Conservation (phyloP, 768 basidiomycete genomes). For the Stropharia rugosoannulata region DNA sequence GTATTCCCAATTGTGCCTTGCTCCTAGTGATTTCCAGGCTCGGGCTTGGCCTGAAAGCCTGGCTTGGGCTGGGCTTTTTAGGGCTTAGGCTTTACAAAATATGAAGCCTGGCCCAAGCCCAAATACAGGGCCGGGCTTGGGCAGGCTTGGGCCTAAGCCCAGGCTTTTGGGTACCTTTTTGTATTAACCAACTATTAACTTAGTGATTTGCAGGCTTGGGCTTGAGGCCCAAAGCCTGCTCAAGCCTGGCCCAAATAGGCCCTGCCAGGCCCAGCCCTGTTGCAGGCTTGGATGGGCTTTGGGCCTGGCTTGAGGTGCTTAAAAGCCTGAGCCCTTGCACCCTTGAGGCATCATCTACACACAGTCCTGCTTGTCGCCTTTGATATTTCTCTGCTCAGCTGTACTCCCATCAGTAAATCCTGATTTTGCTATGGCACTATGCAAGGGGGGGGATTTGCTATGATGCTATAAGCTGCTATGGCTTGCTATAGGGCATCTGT, state of each 20-base stretch:
- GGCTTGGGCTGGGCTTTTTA: not conserved
- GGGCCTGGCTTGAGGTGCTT: not conserved
- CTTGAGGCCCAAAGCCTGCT: not conserved
- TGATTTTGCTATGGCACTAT: too few relatives aligned
- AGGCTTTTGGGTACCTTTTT: too few relatives aligned
- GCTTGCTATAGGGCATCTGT: too few relatives aligned
- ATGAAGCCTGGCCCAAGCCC: too few relatives aligned
- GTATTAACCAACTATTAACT: not conserved
- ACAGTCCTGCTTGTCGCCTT: too few relatives aligned
- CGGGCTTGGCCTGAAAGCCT: not conserved
- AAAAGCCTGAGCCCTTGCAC: not conserved
- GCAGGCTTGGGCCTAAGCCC: not conserved
- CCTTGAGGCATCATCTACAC: not conserved
- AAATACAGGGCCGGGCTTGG: too few relatives aligned
- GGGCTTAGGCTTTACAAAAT: too few relatives aligned
- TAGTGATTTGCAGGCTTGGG: not conserved
- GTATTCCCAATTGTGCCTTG: too few relatives aligned
- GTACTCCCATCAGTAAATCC: too few relatives aligned
- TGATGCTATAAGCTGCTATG: too few relatives aligned
- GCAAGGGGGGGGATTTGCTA: too few relatives aligned
- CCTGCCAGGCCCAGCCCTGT: not conserved
- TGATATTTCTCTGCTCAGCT: too few relatives aligned
- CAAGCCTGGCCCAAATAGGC: not conserved
- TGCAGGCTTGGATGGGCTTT: not conserved
- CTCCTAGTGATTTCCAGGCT: not conserved